phyloP scores from a whole-genome alignment of 805 yeast species.

The Scheffersomyces spartinae region DNA sequence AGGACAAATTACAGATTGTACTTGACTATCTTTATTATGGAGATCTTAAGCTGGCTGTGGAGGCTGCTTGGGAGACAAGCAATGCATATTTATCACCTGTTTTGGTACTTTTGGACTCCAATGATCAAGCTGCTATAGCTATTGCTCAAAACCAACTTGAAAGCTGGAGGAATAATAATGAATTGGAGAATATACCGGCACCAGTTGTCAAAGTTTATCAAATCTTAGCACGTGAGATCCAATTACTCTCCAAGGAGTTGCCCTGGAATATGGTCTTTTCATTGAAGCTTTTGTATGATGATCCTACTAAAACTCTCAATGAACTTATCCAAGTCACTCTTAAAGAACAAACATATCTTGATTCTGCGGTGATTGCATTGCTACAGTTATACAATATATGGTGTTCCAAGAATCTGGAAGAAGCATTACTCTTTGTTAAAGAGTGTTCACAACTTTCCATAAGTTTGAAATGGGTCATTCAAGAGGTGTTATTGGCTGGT shows the following conservation, averaged over 20 bases:
- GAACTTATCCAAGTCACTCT: slow-evolving; percentile 7
- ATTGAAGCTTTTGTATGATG: slow-evolving; percentile 53
- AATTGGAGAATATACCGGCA: slow-evolving; percentile 35
- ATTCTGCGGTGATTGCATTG: too few species aligned
- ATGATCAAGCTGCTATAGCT: slow-evolving; percentile 42
- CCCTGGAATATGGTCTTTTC: slow-evolving; percentile 61
- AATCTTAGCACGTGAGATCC: slow-evolving; percentile 47
- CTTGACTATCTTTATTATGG: slow-evolving; percentile 41
- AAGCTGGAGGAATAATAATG: slow-evolving; percentile 46
- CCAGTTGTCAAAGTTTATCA: slow-evolving; percentile 49
- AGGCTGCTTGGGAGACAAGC: slow-evolving; percentile 44
- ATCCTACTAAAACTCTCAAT: slow-evolving; percentile 9
- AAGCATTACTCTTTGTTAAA: too few species aligned
- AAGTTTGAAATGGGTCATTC: slow-evolving; percentile 41
- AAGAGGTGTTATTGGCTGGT: slow-evolving; percentile 25
- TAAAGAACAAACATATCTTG: too few species aligned
- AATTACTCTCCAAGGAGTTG: slow-evolving; percentile 35
- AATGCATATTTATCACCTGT: slow-evolving; percentile 64
- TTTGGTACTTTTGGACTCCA: slow-evolving; percentile 61
- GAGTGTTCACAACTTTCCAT: too few species aligned
- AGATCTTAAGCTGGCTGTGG: slow-evolving; percentile 50
- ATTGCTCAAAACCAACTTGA: slow-evolving; percentile 53
- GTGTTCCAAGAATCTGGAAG: too few species aligned
- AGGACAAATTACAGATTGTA: slow-evolving; percentile 40
- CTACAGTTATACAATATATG: too few species aligned